phyloP scores from a whole-genome alignment of 306 rosid species.

The Dryas drummondii region DNA sequence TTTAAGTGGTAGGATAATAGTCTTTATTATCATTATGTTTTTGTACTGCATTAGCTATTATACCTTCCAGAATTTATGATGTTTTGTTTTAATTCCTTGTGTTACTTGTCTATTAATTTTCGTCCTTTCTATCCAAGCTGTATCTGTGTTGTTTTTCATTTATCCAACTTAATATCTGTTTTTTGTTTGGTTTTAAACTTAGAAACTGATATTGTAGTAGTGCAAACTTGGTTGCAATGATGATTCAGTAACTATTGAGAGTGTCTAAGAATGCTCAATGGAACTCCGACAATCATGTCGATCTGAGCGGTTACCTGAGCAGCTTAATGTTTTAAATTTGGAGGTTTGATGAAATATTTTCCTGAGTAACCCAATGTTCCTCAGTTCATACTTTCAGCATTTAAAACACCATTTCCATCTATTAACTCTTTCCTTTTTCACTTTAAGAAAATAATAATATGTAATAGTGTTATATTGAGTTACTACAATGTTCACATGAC shows the following conservation, averaged over 20 bases:
- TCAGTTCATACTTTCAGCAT: neutral
- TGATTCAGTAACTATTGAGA: conserved; percentile 37
- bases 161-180: too few species aligned
- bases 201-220: neutral
- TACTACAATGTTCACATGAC: neutral
- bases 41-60: neutral
- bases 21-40: neutral
- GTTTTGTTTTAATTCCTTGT: neutral
- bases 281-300: conserved; percentile 32
- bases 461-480: neutral
- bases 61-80: neutral
- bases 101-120: neutral
- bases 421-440: neutral
- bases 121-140: neutral
- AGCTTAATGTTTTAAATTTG: neutral
- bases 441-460: neutral
- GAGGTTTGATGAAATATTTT: neutral
- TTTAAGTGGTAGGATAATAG: neutral
- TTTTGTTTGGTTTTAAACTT: neutral
- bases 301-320: conserved; percentile 56
- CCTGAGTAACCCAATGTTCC: neutral
- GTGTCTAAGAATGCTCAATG: conserved; percentile 25
- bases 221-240: conserved; percentile 31
- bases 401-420: neutral
- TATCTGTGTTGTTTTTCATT: neutral